phyloP scores from a whole-genome alignment of 1,284 basidiomycete species.

The Moesziomyces antarcticus region DNA sequence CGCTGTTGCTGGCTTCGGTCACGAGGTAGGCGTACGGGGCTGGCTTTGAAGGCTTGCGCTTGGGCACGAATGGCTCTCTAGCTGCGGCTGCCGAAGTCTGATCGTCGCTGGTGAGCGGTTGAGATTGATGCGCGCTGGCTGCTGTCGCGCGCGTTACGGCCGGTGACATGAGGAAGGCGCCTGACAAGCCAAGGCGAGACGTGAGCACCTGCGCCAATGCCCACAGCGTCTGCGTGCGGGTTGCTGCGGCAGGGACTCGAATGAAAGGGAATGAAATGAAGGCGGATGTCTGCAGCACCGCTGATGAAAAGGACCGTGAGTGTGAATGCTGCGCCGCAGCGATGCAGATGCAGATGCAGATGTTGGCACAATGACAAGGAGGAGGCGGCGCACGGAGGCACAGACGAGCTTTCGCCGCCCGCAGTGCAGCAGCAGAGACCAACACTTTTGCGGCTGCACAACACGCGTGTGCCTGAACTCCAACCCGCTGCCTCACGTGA shows the following conservation, averaged over 20 bases:
- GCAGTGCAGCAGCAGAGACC: conserved; percentile 4
- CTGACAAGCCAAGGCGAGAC: background rate
- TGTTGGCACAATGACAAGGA: no score
- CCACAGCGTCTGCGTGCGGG: no score
- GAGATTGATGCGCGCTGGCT: conserved; percentile 5
- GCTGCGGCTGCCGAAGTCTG: conserved; percentile 10
- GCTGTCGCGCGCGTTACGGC: conserved; percentile 38
- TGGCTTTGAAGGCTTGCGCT: conserved; percentile 28
- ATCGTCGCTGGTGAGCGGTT: background rate
- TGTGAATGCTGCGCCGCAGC: background rate
- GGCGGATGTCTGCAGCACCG: no score
- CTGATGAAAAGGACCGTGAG: no score
- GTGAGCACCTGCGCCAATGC: conserved; percentile 8
- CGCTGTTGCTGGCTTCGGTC: conserved; percentile 24
- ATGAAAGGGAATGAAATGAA: background rate
- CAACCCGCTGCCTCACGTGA: conserved; percentile 6
- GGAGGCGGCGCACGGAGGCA: no score
- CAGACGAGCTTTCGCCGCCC: no score
- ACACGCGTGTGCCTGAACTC: conserved; percentile 8
- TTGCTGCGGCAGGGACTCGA: background rate
- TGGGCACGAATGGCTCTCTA: conserved; percentile 36
- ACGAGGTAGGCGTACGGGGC: conserved; percentile 32
- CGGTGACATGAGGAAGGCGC: conserved; percentile 26
- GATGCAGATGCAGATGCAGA: no score
- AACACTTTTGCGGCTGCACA: conserved; percentile 13